phyloP scores from a whole-genome alignment of 2,329 filamentous ascomycete genomes.

The Alternaria gansuensis region DNA sequence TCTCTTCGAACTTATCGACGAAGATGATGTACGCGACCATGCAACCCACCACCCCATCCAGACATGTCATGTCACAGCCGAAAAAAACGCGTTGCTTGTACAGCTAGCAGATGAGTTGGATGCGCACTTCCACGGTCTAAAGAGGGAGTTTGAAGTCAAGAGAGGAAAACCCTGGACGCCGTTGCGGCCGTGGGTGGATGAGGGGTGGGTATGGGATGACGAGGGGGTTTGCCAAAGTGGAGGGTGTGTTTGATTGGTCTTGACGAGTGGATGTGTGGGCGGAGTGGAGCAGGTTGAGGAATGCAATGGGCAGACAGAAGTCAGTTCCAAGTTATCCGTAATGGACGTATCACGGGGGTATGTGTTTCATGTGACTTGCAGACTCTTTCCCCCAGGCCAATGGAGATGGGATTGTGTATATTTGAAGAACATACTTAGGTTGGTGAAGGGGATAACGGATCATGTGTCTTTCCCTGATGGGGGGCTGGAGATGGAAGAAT shows the following conservation, averaged over 20 bases:
- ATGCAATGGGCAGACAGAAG: neutral
- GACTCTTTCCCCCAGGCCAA: neutral
- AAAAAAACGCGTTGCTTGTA: neutral
- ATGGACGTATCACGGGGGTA: neutral
- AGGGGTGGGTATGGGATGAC: constrained; percentile 1
- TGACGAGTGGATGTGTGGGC: neutral
- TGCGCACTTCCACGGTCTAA: constrained; percentile 5
- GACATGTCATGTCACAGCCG: neutral
- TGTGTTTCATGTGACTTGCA: neutral
- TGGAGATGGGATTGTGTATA: neutral
- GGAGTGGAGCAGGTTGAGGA: neutral
- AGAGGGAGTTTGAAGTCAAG: constrained; percentile 19
- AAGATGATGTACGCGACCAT: neutral
- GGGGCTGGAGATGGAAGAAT: neutral
- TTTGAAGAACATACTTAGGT: neutral
- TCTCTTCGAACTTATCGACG: constrained; percentile 2
- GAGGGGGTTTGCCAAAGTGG: constrained; percentile 1
- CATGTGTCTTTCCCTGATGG: neutral
- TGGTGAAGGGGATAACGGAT: neutral
- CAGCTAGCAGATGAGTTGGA: constrained; percentile 2
- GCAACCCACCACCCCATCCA: neutral
- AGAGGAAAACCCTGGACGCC: constrained; percentile 11
- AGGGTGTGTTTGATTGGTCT: constrained; percentile 2
- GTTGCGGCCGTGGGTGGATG: constrained; percentile 5
- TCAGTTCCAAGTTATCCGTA: neutral